Evolutionary conservation across 768 basidiomycete genomes (phyloP).

Genomic region (Boletus reticuloceps): DNA sequence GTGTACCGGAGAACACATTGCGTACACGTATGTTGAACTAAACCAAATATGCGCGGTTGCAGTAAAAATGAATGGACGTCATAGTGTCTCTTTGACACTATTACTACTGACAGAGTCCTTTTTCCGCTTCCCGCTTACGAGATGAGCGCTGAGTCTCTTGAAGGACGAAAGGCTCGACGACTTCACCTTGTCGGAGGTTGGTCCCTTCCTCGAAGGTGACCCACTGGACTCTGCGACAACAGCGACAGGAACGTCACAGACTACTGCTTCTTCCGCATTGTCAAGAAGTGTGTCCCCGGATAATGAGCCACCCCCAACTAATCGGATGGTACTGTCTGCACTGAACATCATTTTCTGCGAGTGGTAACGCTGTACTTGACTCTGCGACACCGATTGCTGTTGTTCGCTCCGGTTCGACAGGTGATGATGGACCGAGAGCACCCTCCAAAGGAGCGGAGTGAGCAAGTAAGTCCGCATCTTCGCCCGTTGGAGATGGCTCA

Average conservation of each 20-base stretch:
- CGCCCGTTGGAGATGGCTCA: constrained; percentile 20
- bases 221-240: constrained; percentile 33
- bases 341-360: constrained; percentile 17
- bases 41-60: constrained; percentile 14
- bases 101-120: constrained; percentile 49
- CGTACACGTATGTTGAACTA: constrained; percentile 21
- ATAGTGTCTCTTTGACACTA: constrained; percentile 42
- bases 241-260: constrained; percentile 37
- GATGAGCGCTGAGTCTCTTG: constrained; percentile 49
- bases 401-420: constrained; percentile 7
- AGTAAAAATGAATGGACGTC: constrained; percentile 15
- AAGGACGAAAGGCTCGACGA: constrained; percentile 50
- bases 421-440: constrained; percentile 31
- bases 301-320: constrained; percentile 57
- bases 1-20: constrained; percentile 12
- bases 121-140: constrained; percentile 45
- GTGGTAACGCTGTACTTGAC: constrained; percentile 2
- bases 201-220: constrained; percentile 28
- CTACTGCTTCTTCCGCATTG: constrained; percentile 32
- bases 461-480: constrained; percentile 49
- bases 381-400: constrained; percentile 6
- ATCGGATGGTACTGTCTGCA: constrained; percentile 48
- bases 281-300: constrained; percentile 29
- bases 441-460: constrained; percentile 40
- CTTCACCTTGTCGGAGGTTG: constrained; percentile 52